Evolutionary conservation across 164 flowering plant species (phyloP).

Genomic region (Tetrastigma voinierianum): DNA sequence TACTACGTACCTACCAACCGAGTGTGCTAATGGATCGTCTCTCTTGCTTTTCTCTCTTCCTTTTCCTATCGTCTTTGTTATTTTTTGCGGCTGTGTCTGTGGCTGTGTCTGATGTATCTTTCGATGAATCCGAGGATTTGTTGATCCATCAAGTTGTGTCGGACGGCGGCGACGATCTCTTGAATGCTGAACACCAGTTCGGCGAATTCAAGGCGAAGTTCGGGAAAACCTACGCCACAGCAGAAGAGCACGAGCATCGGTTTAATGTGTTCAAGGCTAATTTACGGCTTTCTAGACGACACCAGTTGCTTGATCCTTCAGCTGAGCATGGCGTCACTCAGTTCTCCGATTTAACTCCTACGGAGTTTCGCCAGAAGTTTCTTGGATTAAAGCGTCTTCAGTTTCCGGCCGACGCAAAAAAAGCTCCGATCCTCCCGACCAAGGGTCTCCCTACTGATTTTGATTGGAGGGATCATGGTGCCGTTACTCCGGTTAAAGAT

Average conservation of each 20-base stretch:
- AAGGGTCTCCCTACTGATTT: constrained; percentile 69
- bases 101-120: constrained; percentile 1
- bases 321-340: constrained; percentile 91
- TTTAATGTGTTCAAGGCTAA: constrained; percentile 72
- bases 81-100: constrained; percentile 9
- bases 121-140: constrained; percentile 25
- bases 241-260: constrained; percentile 77
- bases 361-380: constrained; percentile 55
- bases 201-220: constrained; percentile 51
- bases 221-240: constrained; percentile 56
- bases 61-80: constrained; percentile 15
- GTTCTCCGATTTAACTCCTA: constrained; percentile 85
- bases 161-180: constrained; percentile 31
- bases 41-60: constrained; percentile 16
- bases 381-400: constrained; percentile 53
- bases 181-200: constrained; percentile 73
- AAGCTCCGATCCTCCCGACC: constrained; percentile 88
- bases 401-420: constrained; percentile 55
- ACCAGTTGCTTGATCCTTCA: constrained; percentile 78
- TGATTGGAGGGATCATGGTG: constrained; percentile 95
- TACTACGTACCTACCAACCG: too few relatives aligned
- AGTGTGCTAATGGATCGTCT: constrained; percentile 19
- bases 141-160: constrained; percentile 58
- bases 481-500: constrained; percentile 82
- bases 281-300: constrained; percentile 64